These are phyloP conservation scores for Lepidium aucheri DNA, from an alignment of 345 rosid genomes.

Conservation along the genomic window DNA sequence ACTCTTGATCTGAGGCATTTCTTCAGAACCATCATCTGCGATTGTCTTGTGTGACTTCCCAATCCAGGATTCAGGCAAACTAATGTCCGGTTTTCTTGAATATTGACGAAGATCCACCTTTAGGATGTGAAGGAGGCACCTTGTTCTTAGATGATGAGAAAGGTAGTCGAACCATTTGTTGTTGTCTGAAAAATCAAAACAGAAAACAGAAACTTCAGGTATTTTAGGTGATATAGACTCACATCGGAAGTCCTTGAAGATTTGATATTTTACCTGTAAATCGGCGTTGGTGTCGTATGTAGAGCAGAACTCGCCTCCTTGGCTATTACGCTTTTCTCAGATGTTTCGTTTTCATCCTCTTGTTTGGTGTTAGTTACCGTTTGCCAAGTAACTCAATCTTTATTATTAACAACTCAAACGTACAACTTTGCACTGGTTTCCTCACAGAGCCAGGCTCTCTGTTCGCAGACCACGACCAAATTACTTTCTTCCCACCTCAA, in stretches of 20 bases:
- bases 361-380: conserved; percentile 11
- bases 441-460: too few relatives aligned
- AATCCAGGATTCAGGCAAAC: conserved; percentile 31
- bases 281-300: conserved; percentile 51
- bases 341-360: conserved; percentile 57
- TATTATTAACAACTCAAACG: too few relatives aligned
- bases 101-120: conserved; percentile 23
- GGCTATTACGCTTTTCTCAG: conserved; percentile 30
- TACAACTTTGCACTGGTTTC: too few relatives aligned
- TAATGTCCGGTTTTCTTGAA: conserved; percentile 26
- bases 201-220: background rate
- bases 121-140: conserved; percentile 38
- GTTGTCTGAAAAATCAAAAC: conserved; percentile 32
- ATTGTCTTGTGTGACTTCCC: conserved; percentile 32
- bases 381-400: too few relatives aligned
- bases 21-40: conserved; percentile 36
- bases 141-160: conserved; percentile 59
- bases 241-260: background rate
- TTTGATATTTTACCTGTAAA: conserved; percentile 47
- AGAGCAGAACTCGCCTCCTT: conserved; percentile 45
- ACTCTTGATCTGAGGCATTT: conserved; percentile 56
- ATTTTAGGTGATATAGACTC: background rate
- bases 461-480: too few relatives aligned
- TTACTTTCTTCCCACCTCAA: too few relatives aligned
- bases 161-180: conserved; percentile 48